Evolutionary conservation across 106 monocot genomes (phyloP), one percentile per base, ranked within the genome.

Genomic region (Triglochin maritima): DNA sequence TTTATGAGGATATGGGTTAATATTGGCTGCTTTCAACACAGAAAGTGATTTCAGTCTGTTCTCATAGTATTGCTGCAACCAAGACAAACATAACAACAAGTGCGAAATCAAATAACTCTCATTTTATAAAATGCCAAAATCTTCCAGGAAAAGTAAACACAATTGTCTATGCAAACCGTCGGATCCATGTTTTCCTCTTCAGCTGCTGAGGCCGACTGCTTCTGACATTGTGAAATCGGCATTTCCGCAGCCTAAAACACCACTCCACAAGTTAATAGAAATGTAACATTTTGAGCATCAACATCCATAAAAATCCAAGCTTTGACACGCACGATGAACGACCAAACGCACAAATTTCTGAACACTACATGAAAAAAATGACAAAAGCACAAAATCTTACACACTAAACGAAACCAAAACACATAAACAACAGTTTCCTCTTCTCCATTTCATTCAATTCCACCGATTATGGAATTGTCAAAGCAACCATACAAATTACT

Each of bases 101-200:
- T 1, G 1, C 13, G 14, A 5, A 66, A 49, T 6, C 54, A 0
- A 68, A 63, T 48, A 17, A 43, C 2, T 43, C 0, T 17, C 6
- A 13, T 12, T 52, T 15, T 5, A 65, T 29, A 0, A 29, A 29
- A 29, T 29, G 29, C 29, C 29, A 29, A 29, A 29, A 0, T 29
- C 29, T 29, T 29, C 29, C 29, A 29, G 29, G 29, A 29, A 29
- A 29, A 29, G 29, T 29, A 29, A 29, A 29, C 29, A 29, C 0
- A 29, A 29, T 29, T 45, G 14, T n/a, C 7, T 59, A 14, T 12
- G 63, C 78, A 69, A 43, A 85, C 92, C 66, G 87, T 92, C 12
- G 92, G 92, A 58, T 92, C 92, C 80, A 85, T 78, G 13, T 92
- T 88, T 9, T 92, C 92, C 60, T 92, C 92, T 53, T 92, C 89